phyloP scores from a whole-genome alignment of 1,139 yeast genomes.

The Geotrichum aggregatum region DNA sequence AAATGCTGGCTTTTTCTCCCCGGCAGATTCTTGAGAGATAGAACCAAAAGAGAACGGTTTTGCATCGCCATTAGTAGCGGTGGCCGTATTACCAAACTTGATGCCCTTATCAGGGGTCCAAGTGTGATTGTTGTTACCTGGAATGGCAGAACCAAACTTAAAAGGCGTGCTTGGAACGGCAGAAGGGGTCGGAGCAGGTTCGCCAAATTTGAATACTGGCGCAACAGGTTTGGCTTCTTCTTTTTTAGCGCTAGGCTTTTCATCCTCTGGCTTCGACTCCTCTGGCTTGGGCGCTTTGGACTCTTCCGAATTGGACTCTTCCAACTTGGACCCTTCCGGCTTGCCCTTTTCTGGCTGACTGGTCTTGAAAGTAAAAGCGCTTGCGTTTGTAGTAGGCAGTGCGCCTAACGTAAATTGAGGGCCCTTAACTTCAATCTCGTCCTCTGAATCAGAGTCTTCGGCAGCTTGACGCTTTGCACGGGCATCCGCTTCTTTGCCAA shows the following conservation, averaged over 20 bases:
- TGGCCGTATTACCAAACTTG: conserved; percentile 32
- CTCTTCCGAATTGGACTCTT: no score
- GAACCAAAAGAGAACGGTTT: conserved; percentile 33
- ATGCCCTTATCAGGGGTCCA: conserved; percentile 40
- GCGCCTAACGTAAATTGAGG: conserved; percentile 55
- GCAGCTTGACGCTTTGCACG: conserved; percentile 16
- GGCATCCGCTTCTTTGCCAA: conserved; percentile 17
- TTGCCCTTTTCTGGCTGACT: background rate
- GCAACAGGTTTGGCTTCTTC: conserved; percentile 12
- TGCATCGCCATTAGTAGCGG: background rate
- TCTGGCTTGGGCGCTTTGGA: no score
- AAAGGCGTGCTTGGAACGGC: conserved; percentile 20
- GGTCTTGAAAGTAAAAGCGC: conserved; percentile 46
- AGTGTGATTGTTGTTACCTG: conserved; percentile 21
- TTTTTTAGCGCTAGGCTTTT: conserved; percentile 8
- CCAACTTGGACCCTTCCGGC: no score
- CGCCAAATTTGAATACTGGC: conserved; percentile 22
- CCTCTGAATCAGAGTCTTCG: conserved; percentile 40
- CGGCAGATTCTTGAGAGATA: conserved; percentile 14
- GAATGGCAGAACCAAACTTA: conserved; percentile 20
- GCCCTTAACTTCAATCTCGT: conserved; percentile 46
- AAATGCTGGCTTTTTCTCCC: conserved; percentile 25
- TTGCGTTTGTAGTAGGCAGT: conserved; percentile 53
- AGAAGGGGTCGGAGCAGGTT: conserved; percentile 23
- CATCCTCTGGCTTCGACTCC: no score